phyloP scores from a whole-genome alignment of 345 rosid species.

The Gossypioides kirkii region DNA sequence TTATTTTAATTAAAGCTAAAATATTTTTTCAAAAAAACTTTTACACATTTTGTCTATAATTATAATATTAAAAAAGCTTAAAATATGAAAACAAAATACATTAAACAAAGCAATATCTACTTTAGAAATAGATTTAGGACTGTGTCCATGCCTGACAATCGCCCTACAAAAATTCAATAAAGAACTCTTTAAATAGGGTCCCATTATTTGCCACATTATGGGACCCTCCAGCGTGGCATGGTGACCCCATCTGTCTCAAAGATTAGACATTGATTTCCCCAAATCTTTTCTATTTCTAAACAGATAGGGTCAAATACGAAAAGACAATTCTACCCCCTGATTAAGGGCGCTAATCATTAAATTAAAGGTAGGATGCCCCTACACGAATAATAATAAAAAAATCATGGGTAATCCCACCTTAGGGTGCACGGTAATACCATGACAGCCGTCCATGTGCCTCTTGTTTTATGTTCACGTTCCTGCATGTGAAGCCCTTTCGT shows the following conservation, averaged over 20 bases:
- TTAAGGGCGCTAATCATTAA: neutral
- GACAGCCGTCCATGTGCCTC: conserved; percentile 55
- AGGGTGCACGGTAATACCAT: conserved; percentile 16
- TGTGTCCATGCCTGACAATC: conserved; percentile 17
- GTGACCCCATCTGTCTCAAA: conserved; percentile 14
- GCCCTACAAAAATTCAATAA: conserved; percentile 11
- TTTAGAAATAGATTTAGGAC: conserved; percentile 1
- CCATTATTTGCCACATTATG: neutral
- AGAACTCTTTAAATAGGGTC: conserved; percentile 11
- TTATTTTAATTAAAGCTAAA: too few species aligned
- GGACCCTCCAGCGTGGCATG: conserved; percentile 10
- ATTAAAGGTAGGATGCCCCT: neutral
- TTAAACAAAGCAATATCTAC: neutral
- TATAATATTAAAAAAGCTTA: too few species aligned
- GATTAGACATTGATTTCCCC: neutral
- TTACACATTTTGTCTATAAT: too few species aligned
- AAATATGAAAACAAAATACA: too few species aligned
- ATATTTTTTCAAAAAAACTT: too few species aligned
- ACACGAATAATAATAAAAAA: neutral
- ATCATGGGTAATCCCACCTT: neutral
- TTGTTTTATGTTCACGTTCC: conserved; percentile 46
- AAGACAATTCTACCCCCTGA: neutral
- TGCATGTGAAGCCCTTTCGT: conserved; percentile 43
- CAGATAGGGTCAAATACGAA: neutral
- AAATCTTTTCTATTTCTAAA: neutral